Conservation (phyloP, 2,329 filamentous ascomycete species). For the Ceratocystis alfenasii region DNA sequence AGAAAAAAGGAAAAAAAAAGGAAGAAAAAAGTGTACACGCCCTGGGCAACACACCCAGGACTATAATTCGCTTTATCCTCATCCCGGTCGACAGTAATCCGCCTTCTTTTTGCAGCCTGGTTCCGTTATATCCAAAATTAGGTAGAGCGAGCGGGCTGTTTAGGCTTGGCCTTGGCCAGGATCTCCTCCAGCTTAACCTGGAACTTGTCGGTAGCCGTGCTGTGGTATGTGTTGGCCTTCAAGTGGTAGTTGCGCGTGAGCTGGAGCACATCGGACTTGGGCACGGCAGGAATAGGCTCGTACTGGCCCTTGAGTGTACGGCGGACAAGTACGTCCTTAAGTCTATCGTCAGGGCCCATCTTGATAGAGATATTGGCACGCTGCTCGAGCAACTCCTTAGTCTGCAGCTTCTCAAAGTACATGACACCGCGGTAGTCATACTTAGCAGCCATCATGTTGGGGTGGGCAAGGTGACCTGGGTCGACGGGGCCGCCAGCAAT, state of each 20-base stretch:
- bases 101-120: not conserved
- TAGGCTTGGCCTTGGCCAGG: conserved; percentile 16
- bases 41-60: not conserved
- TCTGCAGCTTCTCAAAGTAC: conserved; percentile 29
- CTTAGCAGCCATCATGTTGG: conserved; percentile 29
- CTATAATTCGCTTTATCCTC: conserved; percentile 9
- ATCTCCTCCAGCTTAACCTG: conserved; percentile 29
- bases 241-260: conserved; percentile 32
- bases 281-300: conserved; percentile 28
- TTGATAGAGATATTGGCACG: conserved; percentile 24
- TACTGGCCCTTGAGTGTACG: conserved; percentile 31
- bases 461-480: conserved; percentile 27
- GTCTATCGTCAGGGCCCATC: conserved; percentile 21
- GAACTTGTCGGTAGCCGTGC: conserved; percentile 30
- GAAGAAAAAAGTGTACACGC: conserved; percentile 15
- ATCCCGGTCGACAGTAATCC: not conserved
- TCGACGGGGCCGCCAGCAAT: conserved; percentile 31
- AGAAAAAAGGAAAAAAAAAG: not conserved
- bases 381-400: conserved; percentile 28
- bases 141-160: conserved; percentile 2
- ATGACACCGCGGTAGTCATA: conserved; percentile 27
- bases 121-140: not conserved
- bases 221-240: conserved; percentile 31
- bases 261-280: conserved; percentile 29
- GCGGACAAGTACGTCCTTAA: conserved; percentile 27